These are phyloP conservation scores for Arthroderma sp. DNA, from an alignment of 2,329 filamentous ascomycete genomes.

Conservation along the genomic window DNA sequence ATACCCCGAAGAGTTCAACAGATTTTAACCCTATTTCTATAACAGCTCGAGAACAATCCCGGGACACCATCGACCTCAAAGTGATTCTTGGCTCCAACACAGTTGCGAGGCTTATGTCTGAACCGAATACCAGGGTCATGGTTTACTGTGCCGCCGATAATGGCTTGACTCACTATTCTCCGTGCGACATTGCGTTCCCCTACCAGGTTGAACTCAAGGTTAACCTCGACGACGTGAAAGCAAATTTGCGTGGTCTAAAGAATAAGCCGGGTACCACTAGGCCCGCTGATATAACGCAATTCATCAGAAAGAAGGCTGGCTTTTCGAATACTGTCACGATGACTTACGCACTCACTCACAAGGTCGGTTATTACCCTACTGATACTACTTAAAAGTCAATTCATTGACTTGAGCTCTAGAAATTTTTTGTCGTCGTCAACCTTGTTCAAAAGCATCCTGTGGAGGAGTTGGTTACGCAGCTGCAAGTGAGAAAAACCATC, in stretches of 20 bases:
- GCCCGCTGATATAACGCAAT: constrained; percentile 77
- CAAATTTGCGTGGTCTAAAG: constrained; percentile 88
- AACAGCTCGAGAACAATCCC: constrained; percentile 46
- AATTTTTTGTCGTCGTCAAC: constrained; percentile 59
- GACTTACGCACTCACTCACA: constrained; percentile 82
- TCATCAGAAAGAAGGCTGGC: constrained; percentile 52
- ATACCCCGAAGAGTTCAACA: background rate
- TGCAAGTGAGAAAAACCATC: constrained; percentile 59
- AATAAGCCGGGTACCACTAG: constrained; percentile 92
- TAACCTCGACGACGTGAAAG: constrained; percentile 76
- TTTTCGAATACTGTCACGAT: constrained; percentile 71
- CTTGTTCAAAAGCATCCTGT: constrained; percentile 64
- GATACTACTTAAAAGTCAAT: background rate
- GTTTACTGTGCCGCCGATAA: constrained; percentile 66
- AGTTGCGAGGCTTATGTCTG: constrained; percentile 45
- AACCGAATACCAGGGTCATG: constrained; percentile 60
- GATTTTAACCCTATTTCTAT: constrained; percentile 17
- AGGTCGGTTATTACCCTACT: constrained; percentile 38
- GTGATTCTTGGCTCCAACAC: constrained; percentile 44
- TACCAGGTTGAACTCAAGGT: constrained; percentile 86
- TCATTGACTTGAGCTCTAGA: constrained; percentile 37
- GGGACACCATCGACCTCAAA: constrained; percentile 48
- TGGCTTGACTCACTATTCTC: constrained; percentile 44
- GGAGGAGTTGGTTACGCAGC: constrained; percentile 55
- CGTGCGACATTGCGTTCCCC: constrained; percentile 70